Conservation (phyloP, 2,329 filamentous ascomycete genomes). For the Calonectria pteridis region DNA sequence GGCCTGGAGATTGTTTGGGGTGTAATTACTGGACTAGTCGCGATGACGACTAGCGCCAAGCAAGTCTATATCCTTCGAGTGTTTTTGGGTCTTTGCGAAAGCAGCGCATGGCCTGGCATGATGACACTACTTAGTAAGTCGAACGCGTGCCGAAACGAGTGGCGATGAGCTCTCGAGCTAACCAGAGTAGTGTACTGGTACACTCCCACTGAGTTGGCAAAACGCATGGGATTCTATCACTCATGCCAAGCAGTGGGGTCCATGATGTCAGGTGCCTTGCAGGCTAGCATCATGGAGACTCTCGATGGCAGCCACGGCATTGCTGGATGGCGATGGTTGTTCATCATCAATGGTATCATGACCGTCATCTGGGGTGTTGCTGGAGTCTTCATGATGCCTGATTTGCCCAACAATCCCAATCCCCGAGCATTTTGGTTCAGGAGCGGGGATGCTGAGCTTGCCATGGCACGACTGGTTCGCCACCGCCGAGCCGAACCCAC, state of each 20-base stretch:
- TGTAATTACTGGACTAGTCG: slow-evolving; percentile 45
- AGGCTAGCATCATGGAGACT: slow-evolving; percentile 55
- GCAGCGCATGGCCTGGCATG: slow-evolving; percentile 52
- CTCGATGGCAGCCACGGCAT: slow-evolving; percentile 53
- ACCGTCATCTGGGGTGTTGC: slow-evolving; percentile 48
- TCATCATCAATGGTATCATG: slow-evolving; percentile 58
- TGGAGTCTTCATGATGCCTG: slow-evolving; percentile 51
- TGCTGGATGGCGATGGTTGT: slow-evolving; percentile 59
- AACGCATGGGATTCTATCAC: slow-evolving; percentile 56
- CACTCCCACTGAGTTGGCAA: slow-evolving; percentile 27
- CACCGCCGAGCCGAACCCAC: slow-evolving; percentile 33
- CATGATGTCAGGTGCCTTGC: slow-evolving; percentile 59
- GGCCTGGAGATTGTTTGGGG: slow-evolving; percentile 49
- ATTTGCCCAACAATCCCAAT: slow-evolving; percentile 46
- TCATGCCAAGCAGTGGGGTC: slow-evolving; percentile 55
- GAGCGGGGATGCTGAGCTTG: slow-evolving; percentile 41
- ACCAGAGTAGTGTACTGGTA: slow-evolving; percentile 26
- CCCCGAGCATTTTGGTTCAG: slow-evolving; percentile 47
- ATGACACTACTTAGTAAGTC: slow-evolving; percentile 49
- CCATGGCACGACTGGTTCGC: slow-evolving; percentile 46
- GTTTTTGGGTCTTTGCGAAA: slow-evolving; percentile 54
- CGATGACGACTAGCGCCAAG: slow-evolving; percentile 48
- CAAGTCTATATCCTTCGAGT: slow-evolving; percentile 54
- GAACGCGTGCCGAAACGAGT: too few species aligned
- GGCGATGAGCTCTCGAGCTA: neutral